Base-by-base conservation (phyloP, 495 filamentous ascomycete genomes). In the Annulohypoxylon moriforme region DNA sequence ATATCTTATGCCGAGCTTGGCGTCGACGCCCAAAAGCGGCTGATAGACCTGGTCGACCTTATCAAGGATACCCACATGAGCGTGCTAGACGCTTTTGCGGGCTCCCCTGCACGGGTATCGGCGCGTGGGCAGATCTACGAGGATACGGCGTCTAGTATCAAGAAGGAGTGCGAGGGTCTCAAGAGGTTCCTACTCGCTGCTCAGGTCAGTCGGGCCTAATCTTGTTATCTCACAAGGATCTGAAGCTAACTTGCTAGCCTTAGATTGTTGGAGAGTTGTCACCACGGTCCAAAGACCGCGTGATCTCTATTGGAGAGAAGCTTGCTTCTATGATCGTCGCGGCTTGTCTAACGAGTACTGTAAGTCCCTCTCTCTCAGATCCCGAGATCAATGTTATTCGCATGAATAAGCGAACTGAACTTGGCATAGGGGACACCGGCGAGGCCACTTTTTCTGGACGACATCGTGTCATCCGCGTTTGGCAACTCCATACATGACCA, bases 241-340 rank as follows among this genome's bases (percentile, higher is more conserved):
- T 33, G n/a, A 56, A 50, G 27, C 71, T 75, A 18, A 75, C 40
- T 18, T 50, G 42, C 16, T 22, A 18, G 9, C 18, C 7, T 50
- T n/a, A 81, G 79, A 77, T 80, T 25, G 70, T 82, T 13, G 80
- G 79, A 55, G 78, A 82, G 57, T 61, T 82, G 20, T 80, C 79
- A 8, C 68, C 75, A 9, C 72, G 76, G 24, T 75, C 80, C 1
- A 79, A 75, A 64, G 79, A 82, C 60, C 76, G 77, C 13, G 75
- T 81, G 4, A 76, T 82, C 25, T 76, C 79, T 2, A 47, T 80
- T 3, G 80, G 80, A 29, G 80, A 82, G 57, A 80, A 77, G 59
- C 57, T 82, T 10, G 69, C 80, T 16, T 80, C 71, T 34, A 75
- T 79, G 40, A 76, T 80, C 9, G 75, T 81, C 4, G 77, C 76